A percentile compares a stretch with the other conserved stretches of the same genome.
Conservation (phyloP, 169 alveolate genomes). For the Babesia gibsoni region DNA sequence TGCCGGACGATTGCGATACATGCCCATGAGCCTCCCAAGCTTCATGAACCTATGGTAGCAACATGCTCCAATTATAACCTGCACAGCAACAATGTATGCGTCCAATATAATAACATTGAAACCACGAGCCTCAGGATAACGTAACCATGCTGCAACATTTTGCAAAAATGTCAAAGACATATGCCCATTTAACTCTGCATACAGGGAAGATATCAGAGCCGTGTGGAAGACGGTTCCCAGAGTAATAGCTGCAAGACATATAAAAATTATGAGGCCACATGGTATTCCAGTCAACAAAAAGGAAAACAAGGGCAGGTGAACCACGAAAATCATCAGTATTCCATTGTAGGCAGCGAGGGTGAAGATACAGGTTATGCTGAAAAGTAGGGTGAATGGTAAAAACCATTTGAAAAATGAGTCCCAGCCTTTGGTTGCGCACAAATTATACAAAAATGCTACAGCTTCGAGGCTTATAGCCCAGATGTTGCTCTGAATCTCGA, state of each 20-base stretch:
- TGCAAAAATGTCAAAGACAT: background rate
- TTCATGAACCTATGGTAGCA: constrained; percentile 32
- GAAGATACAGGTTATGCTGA: constrained; percentile 27
- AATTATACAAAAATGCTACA: background rate
- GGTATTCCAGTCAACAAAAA: constrained; percentile 62
- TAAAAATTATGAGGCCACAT: background rate
- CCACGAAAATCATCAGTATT: constrained; percentile 19
- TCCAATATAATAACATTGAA: constrained; percentile 9
- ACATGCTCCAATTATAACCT: constrained; percentile 20
- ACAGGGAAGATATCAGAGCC: constrained; percentile 3
- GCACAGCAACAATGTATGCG: constrained; percentile 10
- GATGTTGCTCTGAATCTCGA: constrained; percentile 29
- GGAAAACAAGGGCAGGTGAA: constrained; percentile 42
- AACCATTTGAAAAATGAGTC: constrained; percentile 10
- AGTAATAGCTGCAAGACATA: background rate
- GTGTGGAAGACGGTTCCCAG: constrained; percentile 45
- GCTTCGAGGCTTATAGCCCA: constrained; percentile 50
- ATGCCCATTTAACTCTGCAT: constrained; percentile 8
- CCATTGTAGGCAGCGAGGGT: constrained; percentile 56
- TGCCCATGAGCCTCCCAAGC: constrained; percentile 34
- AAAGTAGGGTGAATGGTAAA: constrained; percentile 32
- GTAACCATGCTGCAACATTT: constrained; percentile 2
- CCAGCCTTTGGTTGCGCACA: constrained; percentile 21
- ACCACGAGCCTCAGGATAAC: constrained; percentile 9
- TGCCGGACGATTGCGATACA: constrained; percentile 18